Evolutionary conservation across 148 eudicot species (phyloP).

Genomic region (Rhododendron griersonianum): DNA sequence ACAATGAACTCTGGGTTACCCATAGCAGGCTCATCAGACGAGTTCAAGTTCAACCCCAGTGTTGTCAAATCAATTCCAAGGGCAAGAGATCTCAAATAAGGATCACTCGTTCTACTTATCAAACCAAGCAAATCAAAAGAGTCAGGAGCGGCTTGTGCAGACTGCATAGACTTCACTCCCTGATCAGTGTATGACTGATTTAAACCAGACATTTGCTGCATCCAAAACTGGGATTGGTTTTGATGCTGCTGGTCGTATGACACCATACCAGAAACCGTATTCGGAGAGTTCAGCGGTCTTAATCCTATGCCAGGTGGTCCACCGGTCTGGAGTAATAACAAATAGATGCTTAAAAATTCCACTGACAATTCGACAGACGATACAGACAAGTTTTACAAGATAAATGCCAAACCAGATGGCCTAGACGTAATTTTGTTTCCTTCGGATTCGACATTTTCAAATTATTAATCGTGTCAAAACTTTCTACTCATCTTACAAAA

Average conservation of each 20-base stretch:
- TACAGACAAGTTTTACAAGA: neutral
- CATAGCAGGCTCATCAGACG: conserved; percentile 68
- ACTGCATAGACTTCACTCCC: conserved; percentile 68
- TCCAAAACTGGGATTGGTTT: conserved; percentile 56
- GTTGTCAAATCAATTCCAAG: conserved; percentile 75
- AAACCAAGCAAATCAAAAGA: conserved; percentile 67
- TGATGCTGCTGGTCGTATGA: conserved; percentile 71
- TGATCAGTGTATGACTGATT: conserved; percentile 78
- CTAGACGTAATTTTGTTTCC: neutral
- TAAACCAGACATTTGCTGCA: conserved; percentile 52
- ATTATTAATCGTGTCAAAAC: neutral
- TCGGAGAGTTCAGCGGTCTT: conserved; percentile 40
- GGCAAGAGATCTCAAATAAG: conserved; percentile 67
- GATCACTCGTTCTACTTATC: conserved; percentile 55
- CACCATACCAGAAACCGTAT: conserved; percentile 33
- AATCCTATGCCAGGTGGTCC: conserved; percentile 33
- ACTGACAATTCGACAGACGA: neutral
- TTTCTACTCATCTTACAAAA: neutral
- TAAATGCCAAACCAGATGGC: neutral
- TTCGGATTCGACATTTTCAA: neutral
- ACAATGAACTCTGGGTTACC: conserved; percentile 65
- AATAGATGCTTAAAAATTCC: neutral
- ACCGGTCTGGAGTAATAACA: conserved; percentile 9
- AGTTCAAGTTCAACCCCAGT: conserved; percentile 64
- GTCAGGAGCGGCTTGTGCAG: conserved; percentile 61